Evolutionary conservation across 164 flowering plant genomes (phyloP).

Genomic region (Vitis rupestris): DNA sequence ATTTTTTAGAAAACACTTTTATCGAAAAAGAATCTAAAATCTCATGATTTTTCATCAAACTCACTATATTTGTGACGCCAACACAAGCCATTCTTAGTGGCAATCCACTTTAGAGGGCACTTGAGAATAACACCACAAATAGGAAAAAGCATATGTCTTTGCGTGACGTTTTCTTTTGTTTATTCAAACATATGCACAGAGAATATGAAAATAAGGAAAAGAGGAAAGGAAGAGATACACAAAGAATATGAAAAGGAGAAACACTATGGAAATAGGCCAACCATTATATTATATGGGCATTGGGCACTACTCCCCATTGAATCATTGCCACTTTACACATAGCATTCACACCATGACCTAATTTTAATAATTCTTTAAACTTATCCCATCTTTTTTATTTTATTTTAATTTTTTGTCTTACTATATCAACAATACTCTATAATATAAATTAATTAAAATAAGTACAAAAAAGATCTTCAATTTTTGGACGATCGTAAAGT

Average conservation of each 20-base stretch:
- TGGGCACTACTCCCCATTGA: constrained; percentile 7
- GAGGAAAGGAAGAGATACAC: neutral
- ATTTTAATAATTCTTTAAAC: constrained; percentile 7
- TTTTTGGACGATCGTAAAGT: too few species aligned
- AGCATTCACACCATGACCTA: constrained; percentile 16
- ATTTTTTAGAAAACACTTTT: too few species aligned
- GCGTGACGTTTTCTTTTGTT: constrained; percentile 22
- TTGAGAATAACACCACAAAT: constrained; percentile 26
- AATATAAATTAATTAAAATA: neutral
- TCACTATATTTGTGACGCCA: constrained; percentile 5
- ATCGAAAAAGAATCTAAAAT: neutral
- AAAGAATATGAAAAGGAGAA: constrained; percentile 24
- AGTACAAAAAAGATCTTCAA: neutral
- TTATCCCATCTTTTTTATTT: constrained; percentile 11
- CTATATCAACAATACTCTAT: neutral
- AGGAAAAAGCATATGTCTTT: constrained; percentile 14
- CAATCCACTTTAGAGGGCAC: constrained; percentile 33
- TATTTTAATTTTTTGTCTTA: neutral
- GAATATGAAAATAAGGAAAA: too few species aligned
- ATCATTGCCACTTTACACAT: constrained; percentile 8
- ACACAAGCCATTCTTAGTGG: constrained; percentile 33
- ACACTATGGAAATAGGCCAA: constrained; percentile 24
- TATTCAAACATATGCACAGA: constrained; percentile 12
- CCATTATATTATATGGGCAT: neutral
- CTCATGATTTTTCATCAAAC: neutral